Base-by-base conservation (phyloP, 2,329 filamentous ascomycete genomes). In the Bipolaris bicolor region DNA sequence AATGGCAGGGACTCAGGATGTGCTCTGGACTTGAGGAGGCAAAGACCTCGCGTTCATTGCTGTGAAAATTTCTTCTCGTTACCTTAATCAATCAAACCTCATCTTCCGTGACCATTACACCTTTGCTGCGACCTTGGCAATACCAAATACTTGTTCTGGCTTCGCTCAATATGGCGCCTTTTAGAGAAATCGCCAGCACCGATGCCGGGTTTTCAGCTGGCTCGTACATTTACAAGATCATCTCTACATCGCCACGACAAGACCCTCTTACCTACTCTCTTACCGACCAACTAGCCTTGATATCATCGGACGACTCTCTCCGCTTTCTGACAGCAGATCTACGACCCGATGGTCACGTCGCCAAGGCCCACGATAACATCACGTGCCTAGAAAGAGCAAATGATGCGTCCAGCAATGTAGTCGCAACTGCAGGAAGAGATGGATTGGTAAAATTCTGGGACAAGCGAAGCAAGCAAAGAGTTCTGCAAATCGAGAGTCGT, bases 351-450 rank as follows among this genome's bases (percentile, higher is more conserved):
- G 78, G 79, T 49, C 77, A 77, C 7, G 76, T 86, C 46, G 71
- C 74, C 34, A 84, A 83, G 9, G 78, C 81, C 31, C 86, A 90
- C 62, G 81, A 83, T 5, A 89, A 89, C 59, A 78, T 91, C 63
- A 88, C 87, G 13, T 86, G 85, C 60, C 78, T 91, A 29, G 82
- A 83, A 50, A 79, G 83, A 1, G 83, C 86, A 45, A 84, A 85
- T 57, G 77, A 76, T 5, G 75, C 74, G 18, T 74, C 74, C 24
- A 81, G 80, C 26, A 82, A 81, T 4, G 70, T 88, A 18, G 79
- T 92, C 5, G 86, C 85, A 57, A 92, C 90, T 0, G 85, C 89
- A 0, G 90, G 90, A 45, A 85, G 89, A 72, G 88, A 92, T 70
- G 90, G 90, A 7, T 79, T 81, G 7, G 83, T 92, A 10, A 83